phyloP scores from a whole-genome alignment of 2,329 filamentous ascomycete species.

The Alternaria longipes region DNA sequence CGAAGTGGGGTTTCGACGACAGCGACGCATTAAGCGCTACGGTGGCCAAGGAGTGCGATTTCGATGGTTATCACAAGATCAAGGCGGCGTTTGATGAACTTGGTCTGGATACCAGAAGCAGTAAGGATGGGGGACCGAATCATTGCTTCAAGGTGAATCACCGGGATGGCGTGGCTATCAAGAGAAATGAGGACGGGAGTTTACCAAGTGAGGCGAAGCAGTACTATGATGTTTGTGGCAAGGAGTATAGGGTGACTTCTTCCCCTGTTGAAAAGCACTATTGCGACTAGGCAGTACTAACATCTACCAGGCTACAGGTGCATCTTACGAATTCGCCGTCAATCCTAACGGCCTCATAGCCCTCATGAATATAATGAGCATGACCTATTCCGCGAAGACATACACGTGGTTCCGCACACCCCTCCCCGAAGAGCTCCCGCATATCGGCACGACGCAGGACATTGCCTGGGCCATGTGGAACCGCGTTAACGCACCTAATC shows the following conservation, averaged over 20 bases:
- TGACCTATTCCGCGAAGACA: slow-evolving; percentile 13
- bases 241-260: slow-evolving; percentile 4
- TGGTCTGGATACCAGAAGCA: slow-evolving; percentile 12
- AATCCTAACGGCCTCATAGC: slow-evolving; percentile 11
- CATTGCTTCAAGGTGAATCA: slow-evolving; percentile 21
- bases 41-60: slow-evolving; percentile 21
- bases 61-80: slow-evolving; percentile 19
- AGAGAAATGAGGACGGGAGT: slow-evolving; percentile 14
- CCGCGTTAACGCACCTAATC: neutral
- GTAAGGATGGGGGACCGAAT: slow-evolving; percentile 21
- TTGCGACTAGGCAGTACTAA: neutral
- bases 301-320: slow-evolving; percentile 12
- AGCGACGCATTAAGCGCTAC: slow-evolving; percentile 5
- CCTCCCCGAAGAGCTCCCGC: slow-evolving; percentile 8
- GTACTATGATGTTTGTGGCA: slow-evolving; percentile 21
- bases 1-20: slow-evolving; percentile 23
- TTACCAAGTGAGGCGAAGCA: slow-evolving; percentile 15
- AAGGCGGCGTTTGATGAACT: slow-evolving; percentile 20
- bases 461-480: slow-evolving; percentile 27
- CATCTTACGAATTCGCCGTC: slow-evolving; percentile 14
- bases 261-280: rapidly evolving
- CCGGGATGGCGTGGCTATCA: slow-evolving; percentile 15
- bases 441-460: slow-evolving; percentile 15
- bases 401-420: slow-evolving; percentile 15
- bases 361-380: slow-evolving; percentile 18